Evolutionary conservation across 2,329 filamentous ascomycete species (phyloP), one percentile per base, ranked within the genome.

Genomic region (Cadophora gregata): DNA sequence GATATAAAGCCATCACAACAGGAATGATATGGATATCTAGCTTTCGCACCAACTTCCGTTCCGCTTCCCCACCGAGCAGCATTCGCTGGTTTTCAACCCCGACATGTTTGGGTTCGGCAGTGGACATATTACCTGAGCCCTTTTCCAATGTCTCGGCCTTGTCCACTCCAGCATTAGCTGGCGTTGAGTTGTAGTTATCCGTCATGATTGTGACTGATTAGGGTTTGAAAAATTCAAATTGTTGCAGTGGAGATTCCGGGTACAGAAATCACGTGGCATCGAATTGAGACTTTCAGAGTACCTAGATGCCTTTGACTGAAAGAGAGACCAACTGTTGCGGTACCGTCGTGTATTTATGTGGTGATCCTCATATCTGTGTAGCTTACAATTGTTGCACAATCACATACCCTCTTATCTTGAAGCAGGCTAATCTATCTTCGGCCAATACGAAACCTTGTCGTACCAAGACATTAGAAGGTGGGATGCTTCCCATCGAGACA

Each of bases 1-100:
- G 82, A 75, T 94, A 94, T 21, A 91, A 77, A 12, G 85, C 76
- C 87, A 91, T 91, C 9, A 91, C 81, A 19, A 91, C 79, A 3
- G 90, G 90, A 7, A 92, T 83, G 33, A 92, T 82, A 73, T 85
- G 82, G 12, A 82, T 66, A 75, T 92, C 90, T 31, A 92, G 77
- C 16, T 61, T 60, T 19, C 63, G 45, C 25, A 65, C 55, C 9
- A 65, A 24, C 8, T 62, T 61, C 25, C 38, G 55, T 29, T 65
- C 63, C 3, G 47, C 48, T 8, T 55, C 63, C 19, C 47, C 63
- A 56, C 62, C 51, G 8, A 59, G 62, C 53, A 64, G 29, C 51
- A 64, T 64, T 42, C 19, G 38, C 19, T 59, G 62, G 24, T 45
- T 48, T 29, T 33, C 42, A 12, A n/a, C 6, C 9, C 53, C 42